Percentiles rank a stretch among this genome's conserved stretches.
phyloP scores from a whole-genome alignment of 305 asterid genomes.

The Striga hermonthica region DNA sequence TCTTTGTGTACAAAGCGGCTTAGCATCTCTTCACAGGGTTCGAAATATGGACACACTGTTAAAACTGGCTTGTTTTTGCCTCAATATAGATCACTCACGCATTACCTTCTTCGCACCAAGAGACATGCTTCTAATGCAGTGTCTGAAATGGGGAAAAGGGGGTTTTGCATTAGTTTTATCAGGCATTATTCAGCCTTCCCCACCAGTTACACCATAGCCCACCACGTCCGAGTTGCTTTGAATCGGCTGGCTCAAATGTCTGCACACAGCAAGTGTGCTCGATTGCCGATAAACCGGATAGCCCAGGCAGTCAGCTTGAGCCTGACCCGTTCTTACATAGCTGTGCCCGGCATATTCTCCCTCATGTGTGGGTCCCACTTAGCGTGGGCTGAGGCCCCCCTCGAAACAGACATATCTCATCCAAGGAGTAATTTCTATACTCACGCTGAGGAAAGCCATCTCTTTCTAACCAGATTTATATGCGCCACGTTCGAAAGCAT shows the following conservation, averaged over 20 bases:
- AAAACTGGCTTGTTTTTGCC: constrained; percentile 43
- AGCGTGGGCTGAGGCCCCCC: constrained; percentile 49
- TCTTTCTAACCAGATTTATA: constrained; percentile 36
- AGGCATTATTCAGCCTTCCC: constrained; percentile 44
- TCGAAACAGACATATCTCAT: constrained; percentile 45
- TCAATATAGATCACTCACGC: constrained; percentile 47
- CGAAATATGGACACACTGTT: constrained; percentile 40
- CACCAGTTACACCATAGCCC: constrained; percentile 38
- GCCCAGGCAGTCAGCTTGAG: constrained; percentile 88
- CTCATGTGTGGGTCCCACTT: constrained; percentile 49
- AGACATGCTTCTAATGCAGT: constrained; percentile 35
- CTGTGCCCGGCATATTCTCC: constrained; percentile 71
- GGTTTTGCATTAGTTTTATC: constrained; percentile 29
- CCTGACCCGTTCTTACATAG: constrained; percentile 58
- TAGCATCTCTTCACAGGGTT: constrained; percentile 34
- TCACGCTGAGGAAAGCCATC: constrained; percentile 65
- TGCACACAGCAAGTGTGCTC: constrained; percentile 32
- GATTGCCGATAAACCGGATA: constrained; percentile 42
- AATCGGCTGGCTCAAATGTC: constrained; percentile 42
- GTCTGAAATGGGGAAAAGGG: constrained; percentile 29
- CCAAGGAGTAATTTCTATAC: constrained; percentile 46
- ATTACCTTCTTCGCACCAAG: constrained; percentile 33
- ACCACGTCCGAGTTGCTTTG: constrained; percentile 59
- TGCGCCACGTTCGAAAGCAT: not conserved
- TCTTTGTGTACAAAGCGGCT: constrained; percentile 32